A percentile compares a stretch with the other conserved stretches of the same genome.
Conservation (phyloP, 1,284 basidiomycete genomes). For the Termitomyces sp. region DNA sequence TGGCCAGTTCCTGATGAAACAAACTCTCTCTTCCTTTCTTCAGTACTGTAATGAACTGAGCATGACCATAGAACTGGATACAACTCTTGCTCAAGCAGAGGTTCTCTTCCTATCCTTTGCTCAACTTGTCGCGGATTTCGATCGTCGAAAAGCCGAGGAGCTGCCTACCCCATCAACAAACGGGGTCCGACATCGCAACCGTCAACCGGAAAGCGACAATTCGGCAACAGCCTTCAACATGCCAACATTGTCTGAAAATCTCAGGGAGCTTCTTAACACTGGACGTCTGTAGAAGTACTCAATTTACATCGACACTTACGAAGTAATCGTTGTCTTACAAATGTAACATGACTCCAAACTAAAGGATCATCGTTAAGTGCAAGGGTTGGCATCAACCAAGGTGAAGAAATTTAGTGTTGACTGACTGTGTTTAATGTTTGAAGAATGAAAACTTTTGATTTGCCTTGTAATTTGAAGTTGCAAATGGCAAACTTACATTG, state of each 20-base stretch:
- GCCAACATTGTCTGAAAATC: constrained; percentile 49
- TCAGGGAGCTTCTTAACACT: constrained; percentile 46
- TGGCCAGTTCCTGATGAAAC: constrained; percentile 1
- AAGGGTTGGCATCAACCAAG: too few relatives aligned
- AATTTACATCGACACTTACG: too few relatives aligned
- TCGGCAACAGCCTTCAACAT: constrained; percentile 27
- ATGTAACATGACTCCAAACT: too few relatives aligned
- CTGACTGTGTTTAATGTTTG: too few relatives aligned
- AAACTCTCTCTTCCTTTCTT: background rate
- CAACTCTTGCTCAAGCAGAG: constrained; percentile 89
- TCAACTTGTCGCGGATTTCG: constrained; percentile 85
- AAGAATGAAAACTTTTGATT: too few relatives aligned
- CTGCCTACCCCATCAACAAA: constrained; percentile 25
- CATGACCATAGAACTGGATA: constrained; percentile 91
- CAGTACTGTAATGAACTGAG: constrained; percentile 91
- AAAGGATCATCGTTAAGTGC: too few relatives aligned
- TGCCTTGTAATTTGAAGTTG: too few relatives aligned
- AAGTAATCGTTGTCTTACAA: too few relatives aligned
- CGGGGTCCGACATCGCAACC: constrained; percentile 16
- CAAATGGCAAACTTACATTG: too few relatives aligned
- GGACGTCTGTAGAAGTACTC: background rate
- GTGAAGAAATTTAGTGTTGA: too few relatives aligned
- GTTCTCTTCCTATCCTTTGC: constrained; percentile 85
- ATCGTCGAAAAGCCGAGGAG: constrained; percentile 63
- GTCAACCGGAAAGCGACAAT: constrained; percentile 8